These are phyloP conservation scores for Fusarium sp. DNA, from an alignment of 2,329 filamentous ascomycete genomes.

Conservation along the genomic window DNA sequence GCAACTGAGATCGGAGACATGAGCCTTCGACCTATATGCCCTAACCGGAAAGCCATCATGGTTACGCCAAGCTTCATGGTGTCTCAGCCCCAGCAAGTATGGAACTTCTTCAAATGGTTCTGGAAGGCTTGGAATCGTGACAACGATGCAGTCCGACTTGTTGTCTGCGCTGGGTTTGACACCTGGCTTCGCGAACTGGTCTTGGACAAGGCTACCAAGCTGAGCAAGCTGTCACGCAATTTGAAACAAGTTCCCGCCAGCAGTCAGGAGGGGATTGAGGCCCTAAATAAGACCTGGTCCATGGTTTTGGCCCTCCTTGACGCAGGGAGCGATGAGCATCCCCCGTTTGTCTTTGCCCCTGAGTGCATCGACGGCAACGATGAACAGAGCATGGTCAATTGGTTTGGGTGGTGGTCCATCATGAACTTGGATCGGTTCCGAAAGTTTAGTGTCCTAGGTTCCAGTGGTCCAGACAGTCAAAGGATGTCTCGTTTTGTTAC, in stretches of 20 bases:
- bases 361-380: conserved; percentile 62
- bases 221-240: neutral
- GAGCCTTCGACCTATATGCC: conserved; percentile 45
- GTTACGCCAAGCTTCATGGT: conserved; percentile 55
- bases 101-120: conserved; percentile 50
- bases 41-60: conserved; percentile 47
- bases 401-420: conserved; percentile 67
- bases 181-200: conserved; percentile 46
- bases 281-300: conserved; percentile 37
- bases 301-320: conserved; percentile 34
- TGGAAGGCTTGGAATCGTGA: conserved; percentile 35
- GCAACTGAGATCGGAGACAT: conserved; percentile 33
- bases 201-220: conserved; percentile 27
- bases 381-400: conserved; percentile 68
- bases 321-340: conserved; percentile 18
- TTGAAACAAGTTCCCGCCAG: neutral
- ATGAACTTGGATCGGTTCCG: conserved; percentile 59
- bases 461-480: conserved; percentile 39
- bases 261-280: conserved; percentile 26
- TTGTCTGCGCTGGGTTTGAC: conserved; percentile 44
- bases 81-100: conserved; percentile 48
- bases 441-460: conserved; percentile 64
- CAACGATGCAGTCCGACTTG: conserved; percentile 38
- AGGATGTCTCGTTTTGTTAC: conserved; percentile 41
- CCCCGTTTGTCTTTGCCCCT: conserved; percentile 56